These are phyloP conservation scores for Agrocybe chaxingu DNA, from an alignment of 768 basidiomycete species.

Conservation along the genomic window DNA sequence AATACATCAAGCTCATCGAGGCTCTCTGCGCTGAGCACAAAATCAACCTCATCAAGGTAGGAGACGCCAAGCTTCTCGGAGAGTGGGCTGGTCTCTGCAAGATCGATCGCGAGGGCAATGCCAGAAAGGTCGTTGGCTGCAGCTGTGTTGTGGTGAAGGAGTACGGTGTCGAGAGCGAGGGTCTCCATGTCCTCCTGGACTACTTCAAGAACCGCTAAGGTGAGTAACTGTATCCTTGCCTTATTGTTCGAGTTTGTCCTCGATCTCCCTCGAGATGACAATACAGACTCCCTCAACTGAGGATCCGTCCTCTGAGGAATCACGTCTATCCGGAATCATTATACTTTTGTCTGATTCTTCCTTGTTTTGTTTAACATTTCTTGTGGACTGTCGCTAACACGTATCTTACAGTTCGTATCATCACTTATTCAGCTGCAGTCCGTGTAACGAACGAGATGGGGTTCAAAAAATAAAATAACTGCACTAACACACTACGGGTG, in stretches of 20 bases:
- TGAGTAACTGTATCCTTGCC: constrained; percentile 23
- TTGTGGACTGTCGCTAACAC: constrained; percentile 10
- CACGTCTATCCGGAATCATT: constrained; percentile 88
- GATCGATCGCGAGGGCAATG: constrained; percentile 98
- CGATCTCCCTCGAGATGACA: constrained; percentile 56
- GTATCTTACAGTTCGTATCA: background rate
- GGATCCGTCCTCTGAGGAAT: constrained; percentile 65
- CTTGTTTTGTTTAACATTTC: constrained; percentile 7
- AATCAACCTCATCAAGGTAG: constrained; percentile 99
- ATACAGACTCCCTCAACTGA: constrained; percentile 93
- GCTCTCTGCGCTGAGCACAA: constrained; percentile 99
- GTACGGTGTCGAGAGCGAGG: constrained; percentile 93
- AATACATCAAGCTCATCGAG: constrained; percentile 99
- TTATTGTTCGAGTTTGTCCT: constrained; percentile 3
- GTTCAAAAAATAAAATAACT: constrained; percentile 1
- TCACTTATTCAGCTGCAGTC: too few species aligned
- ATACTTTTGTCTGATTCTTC: constrained; percentile 62
- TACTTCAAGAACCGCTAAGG: constrained; percentile 94
- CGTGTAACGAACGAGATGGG: background rate
- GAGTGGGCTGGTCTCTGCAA: constrained; percentile 99
- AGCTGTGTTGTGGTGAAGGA: constrained; percentile 97
- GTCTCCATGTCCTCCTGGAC: constrained; percentile 88
- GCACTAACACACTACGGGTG: background rate
- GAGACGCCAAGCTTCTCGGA: constrained; percentile 96
- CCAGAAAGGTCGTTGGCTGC: constrained; percentile 92